phyloP scores from a whole-genome alignment of 2,329 filamentous ascomycete species.

The Teratosphaeriaceae sp. region DNA sequence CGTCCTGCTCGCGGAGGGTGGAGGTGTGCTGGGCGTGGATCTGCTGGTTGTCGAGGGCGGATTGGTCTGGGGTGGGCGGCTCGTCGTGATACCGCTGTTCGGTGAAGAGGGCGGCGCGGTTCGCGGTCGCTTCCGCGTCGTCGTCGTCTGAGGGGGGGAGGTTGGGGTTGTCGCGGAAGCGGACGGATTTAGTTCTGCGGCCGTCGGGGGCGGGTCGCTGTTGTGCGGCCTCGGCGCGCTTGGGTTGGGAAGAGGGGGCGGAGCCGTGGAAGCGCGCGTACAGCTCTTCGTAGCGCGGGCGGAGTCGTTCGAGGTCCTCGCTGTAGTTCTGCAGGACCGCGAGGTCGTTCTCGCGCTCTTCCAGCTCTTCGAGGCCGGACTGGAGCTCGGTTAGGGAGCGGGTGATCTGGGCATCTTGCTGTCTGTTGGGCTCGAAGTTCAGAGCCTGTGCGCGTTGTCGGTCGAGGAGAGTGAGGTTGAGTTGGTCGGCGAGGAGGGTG shows the following conservation, averaged over 20 bases:
- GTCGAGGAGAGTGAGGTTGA: constrained; percentile 95
- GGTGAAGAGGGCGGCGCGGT: constrained; percentile 52
- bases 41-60: constrained; percentile 67
- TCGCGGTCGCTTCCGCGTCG: constrained; percentile 30
- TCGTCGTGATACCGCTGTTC: constrained; percentile 59
- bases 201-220: constrained; percentile 28
- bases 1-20: constrained; percentile 83
- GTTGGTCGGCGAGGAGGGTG: constrained; percentile 88
- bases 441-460: constrained; percentile 78
- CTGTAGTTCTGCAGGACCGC: background rate
- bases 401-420: constrained; percentile 83
- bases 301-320: background rate
- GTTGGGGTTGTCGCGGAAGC: constrained; percentile 64
- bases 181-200: constrained; percentile 46
- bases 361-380: constrained; percentile 67
- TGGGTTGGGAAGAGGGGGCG: constrained; percentile 58
- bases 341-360: constrained; percentile 28
- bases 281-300: constrained; percentile 39
- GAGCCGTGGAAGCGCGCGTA: constrained; percentile 44
- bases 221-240: constrained; percentile 59
- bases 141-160: constrained; percentile 10
- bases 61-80: constrained; percentile 49
- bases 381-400: constrained; percentile 81
- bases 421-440: constrained; percentile 64
- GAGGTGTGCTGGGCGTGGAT: constrained; percentile 78